Conservation (phyloP, 257 asterid species). For the Fraxinus excelsior region DNA sequence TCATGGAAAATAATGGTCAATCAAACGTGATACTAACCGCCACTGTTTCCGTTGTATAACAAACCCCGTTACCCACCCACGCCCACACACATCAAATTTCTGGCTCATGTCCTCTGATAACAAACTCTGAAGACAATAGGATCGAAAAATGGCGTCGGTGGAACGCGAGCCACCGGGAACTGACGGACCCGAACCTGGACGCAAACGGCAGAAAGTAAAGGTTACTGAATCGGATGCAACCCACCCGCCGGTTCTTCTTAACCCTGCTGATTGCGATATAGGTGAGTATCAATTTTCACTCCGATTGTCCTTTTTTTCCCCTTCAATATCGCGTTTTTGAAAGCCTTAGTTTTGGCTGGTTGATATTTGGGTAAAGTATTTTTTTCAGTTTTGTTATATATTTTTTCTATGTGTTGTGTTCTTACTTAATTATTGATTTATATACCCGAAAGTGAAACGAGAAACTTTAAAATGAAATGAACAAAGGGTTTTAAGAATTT, state of each 20-base stretch:
- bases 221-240: slow-evolving; percentile 19
- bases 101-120: background rate
- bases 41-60: no score
- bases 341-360: background rate
- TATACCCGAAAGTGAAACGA: background rate
- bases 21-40: no score
- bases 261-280: slow-evolving; percentile 66
- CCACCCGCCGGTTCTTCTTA: slow-evolving; percentile 35
- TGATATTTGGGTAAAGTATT: background rate
- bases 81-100: no score
- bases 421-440: background rate
- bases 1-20: no score
- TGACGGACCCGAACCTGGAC: slow-evolving; percentile 14
- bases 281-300: slow-evolving; percentile 33
- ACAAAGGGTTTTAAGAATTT: background rate
- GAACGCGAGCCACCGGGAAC: slow-evolving; percentile 36
- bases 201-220: slow-evolving; percentile 34
- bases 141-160: slow-evolving; percentile 38
- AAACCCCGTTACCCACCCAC: no score
- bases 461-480: background rate
- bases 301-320: background rate
- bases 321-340: background rate
- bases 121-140: background rate
- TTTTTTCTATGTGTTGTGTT: background rate
- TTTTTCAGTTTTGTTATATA: background rate